Percentiles rank a stretch among this genome's conserved stretches.
phyloP scores from a whole-genome alignment of 1,284 basidiomycete species.

The Fistulinella cinereoalba region DNA sequence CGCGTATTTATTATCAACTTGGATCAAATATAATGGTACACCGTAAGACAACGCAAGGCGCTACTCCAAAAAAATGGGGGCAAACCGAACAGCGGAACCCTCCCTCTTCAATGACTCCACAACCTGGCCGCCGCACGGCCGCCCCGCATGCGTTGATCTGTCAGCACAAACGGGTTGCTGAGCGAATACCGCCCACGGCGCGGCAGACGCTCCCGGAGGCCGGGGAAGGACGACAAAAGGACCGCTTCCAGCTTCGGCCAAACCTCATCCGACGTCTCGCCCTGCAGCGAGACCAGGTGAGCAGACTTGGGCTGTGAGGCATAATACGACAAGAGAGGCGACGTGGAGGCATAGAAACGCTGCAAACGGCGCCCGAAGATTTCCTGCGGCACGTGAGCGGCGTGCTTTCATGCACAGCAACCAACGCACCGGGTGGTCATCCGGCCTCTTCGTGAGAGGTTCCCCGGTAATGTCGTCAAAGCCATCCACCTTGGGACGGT shows the following conservation, averaged over 20 bases:
- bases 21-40: constrained; percentile 17
- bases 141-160: constrained; percentile 9
- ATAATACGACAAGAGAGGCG: constrained; percentile 84
- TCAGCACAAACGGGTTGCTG: constrained; percentile 39
- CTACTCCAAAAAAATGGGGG: constrained; percentile 30
- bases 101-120: constrained; percentile 15
- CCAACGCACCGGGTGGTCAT: constrained; percentile 83
- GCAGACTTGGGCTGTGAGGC: constrained; percentile 36
- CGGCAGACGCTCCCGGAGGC: constrained; percentile 51
- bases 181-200: constrained; percentile 47
- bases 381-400: constrained; percentile 49
- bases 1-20: background rate
- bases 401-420: background rate
- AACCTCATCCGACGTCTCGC: constrained; percentile 88
- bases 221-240: constrained; percentile 57
- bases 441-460: constrained; percentile 82
- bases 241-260: constrained; percentile 77
- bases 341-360: constrained; percentile 85
- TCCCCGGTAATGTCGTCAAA: constrained; percentile 94
- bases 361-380: constrained; percentile 78
- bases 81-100: constrained; percentile 56
- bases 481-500: constrained; percentile 84
- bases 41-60: constrained; percentile 4
- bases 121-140: constrained; percentile 8
- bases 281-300: constrained; percentile 71